Evolutionary conservation across 768 basidiomycete species (phyloP), one percentile per base, ranked within the genome.

Genomic region (Boletus insuetus): DNA sequence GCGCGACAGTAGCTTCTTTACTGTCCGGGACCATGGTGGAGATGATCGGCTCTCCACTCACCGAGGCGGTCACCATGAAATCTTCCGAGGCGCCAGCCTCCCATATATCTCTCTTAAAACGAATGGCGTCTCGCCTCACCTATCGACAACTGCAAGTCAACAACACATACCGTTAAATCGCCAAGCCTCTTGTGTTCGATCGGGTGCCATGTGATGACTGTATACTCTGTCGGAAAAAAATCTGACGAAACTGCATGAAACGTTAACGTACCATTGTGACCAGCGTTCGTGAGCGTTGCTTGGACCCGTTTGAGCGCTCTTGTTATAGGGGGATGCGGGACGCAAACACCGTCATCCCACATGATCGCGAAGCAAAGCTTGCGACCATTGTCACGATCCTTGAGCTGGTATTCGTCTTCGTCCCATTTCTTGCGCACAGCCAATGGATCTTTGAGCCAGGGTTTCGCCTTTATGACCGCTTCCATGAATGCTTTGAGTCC

Each of bases 131-230:
- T 37, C 14, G 20, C 9, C 10, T 49, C 39, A 37, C n/a, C 38
- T 32, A 48, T 46, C 35, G 20, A 45, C 20, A 26, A 39, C 14
- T 41, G 17, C 0, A 46, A 39, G 13, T 22, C 13, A 40, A 75
- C 55, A n/a, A 29, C 6, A 32, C 79, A 58, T 62, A 84, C 84
- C 19, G 74, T 62, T 13, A 66, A 65, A 1, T 72, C 57, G 46
- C 64, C 65, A 3, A 88, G 73, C 51, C 81, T 79, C 9, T 55
- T 53, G 58, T 87, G 84, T 32, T 83, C 77, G 38, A 76, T 64
- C 0, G 84, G 82, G 37, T 76, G 69, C 88, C 88, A 92, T 48
- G 87, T 82, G 48, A 91, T 77, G 17, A 91, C 90, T 88, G 50
- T 19, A 48, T 22, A 12, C 12, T 37, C 40, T 9, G 41, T 49